Percentiles rank a stretch among this genome's conserved stretches.
phyloP scores from a whole-genome alignment of 768 basidiomycete genomes.

The Tricholoma flavovirens region DNA sequence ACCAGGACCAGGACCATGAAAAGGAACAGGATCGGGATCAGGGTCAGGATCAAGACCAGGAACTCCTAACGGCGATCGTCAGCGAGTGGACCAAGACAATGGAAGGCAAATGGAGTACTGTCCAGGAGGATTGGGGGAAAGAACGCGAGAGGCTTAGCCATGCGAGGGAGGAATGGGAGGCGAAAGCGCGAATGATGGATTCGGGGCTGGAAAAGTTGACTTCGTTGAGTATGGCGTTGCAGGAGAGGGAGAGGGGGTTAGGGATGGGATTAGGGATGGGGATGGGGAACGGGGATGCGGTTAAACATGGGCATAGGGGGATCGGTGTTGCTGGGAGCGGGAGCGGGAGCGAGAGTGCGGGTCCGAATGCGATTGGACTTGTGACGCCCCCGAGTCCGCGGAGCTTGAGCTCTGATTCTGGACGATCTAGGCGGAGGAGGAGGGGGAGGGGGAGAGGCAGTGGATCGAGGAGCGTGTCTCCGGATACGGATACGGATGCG shows the following conservation, averaged over 20 bases:
- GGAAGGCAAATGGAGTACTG: conserved; percentile 72
- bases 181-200: conserved; percentile 47
- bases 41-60: conserved; percentile 9
- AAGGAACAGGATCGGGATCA: background rate
- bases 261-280: conserved; percentile 25
- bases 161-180: conserved; percentile 82
- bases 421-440: conserved; percentile 37
- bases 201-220: conserved; percentile 43
- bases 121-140: conserved; percentile 77
- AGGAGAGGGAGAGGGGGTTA: conserved; percentile 12
- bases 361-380: conserved; percentile 32
- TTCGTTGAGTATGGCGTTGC: conserved; percentile 27
- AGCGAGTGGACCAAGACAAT: conserved; percentile 72
- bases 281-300: conserved; percentile 32
- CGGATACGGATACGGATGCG: conserved; percentile 21
- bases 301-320: no score
- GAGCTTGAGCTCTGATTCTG: conserved; percentile 61
- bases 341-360: background rate
- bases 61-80: conserved; percentile 49
- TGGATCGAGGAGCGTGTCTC: conserved; percentile 17
- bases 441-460: conserved; percentile 22
- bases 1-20: background rate
- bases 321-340: no score
- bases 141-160: conserved; percentile 71
- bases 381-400: conserved; percentile 76